phyloP scores from a whole-genome alignment of 768 basidiomycete genomes.

The Phanerodontia chrysosporium region DNA sequence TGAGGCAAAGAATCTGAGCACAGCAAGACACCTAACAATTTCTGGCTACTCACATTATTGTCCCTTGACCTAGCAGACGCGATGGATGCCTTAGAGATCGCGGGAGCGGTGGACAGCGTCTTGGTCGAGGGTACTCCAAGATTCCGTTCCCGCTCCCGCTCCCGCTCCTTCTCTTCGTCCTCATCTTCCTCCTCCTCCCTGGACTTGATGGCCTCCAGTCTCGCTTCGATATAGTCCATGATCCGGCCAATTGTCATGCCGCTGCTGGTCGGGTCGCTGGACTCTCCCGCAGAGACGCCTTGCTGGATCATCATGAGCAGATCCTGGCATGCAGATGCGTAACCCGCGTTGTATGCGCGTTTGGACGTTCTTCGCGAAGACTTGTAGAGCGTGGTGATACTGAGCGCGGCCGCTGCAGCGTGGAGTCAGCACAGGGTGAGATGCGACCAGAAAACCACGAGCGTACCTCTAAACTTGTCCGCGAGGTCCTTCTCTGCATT shows the following conservation, averaged over 20 bases:
- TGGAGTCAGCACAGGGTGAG: conserved; percentile 2
- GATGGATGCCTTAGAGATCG: conserved; percentile 14
- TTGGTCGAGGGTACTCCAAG: conserved; percentile 8
- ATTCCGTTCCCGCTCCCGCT: conserved; percentile 18
- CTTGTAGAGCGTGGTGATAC: conserved; percentile 81
- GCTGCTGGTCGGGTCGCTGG: conserved; percentile 43
- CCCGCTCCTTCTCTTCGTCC: conserved; percentile 53
- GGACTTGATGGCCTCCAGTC: conserved; percentile 69
- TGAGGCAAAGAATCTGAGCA: conserved; percentile 20
- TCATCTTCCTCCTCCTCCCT: conserved; percentile 81
- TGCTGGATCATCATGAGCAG: conserved; percentile 80
- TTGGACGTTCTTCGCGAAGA: conserved; percentile 75
- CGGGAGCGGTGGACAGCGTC: conserved; percentile 20
- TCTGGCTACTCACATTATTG: conserved; percentile 30
- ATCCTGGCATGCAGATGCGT: conserved; percentile 76
- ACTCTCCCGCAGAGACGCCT: conserved; percentile 58
- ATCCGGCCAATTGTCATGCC: conserved; percentile 76
- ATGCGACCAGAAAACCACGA: background rate
- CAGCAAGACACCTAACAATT: no score
- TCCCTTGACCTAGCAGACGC: conserved; percentile 18
- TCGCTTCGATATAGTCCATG: conserved; percentile 83
- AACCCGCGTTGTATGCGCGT: conserved; percentile 76
- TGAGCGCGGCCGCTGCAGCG: conserved; percentile 68
- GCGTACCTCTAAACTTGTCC: conserved; percentile 75
- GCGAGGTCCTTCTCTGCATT: conserved; percentile 79